These are phyloP conservation scores for Sonneratia caseolaris DNA, from an alignment of 345 rosid species.

Conservation along the genomic window DNA sequence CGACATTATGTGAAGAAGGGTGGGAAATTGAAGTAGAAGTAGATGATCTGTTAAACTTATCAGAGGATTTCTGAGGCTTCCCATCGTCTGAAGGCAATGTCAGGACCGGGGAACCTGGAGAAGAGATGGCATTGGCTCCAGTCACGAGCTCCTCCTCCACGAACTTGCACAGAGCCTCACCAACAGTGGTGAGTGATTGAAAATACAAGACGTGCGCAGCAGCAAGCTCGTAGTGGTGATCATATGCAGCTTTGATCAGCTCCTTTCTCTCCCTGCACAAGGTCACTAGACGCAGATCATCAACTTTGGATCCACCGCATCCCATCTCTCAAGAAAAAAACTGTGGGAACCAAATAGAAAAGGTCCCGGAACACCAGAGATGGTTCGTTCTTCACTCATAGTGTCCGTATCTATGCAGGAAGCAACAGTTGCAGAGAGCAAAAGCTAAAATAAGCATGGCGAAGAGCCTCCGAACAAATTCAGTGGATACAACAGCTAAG, in stretches of 20 bases:
- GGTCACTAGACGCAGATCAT: conserved; percentile 56
- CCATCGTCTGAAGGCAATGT: conserved; percentile 66
- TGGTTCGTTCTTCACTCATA: conserved; percentile 6
- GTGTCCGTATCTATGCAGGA: conserved; percentile 6
- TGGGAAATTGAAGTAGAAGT: conserved; percentile 43
- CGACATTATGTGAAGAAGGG: conserved; percentile 13
- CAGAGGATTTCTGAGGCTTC: conserved; percentile 16
- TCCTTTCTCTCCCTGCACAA: conserved; percentile 76
- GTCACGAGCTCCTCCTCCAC: conserved; percentile 73
- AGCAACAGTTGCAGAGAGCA: background rate
- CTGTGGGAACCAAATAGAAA: background rate
- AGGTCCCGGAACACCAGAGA: background rate
- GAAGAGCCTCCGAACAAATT: background rate
- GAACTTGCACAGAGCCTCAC: conserved; percentile 62
- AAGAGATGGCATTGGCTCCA: conserved; percentile 22
- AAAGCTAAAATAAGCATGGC: background rate
- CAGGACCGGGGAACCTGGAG: conserved; percentile 63
- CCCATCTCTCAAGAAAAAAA: conserved; percentile 38
- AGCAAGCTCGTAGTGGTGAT: conserved; percentile 67
- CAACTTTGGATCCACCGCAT: conserved; percentile 85
- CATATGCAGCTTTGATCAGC: conserved; percentile 53
- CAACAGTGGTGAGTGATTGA: conserved; percentile 57
- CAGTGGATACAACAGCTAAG: background rate
- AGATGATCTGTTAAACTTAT: conserved; percentile 23
- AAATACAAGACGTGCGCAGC: conserved; percentile 76